Evolutionary conservation across 768 basidiomycete species (phyloP).

Genomic region (Porpolomopsis calyptriformis): DNA sequence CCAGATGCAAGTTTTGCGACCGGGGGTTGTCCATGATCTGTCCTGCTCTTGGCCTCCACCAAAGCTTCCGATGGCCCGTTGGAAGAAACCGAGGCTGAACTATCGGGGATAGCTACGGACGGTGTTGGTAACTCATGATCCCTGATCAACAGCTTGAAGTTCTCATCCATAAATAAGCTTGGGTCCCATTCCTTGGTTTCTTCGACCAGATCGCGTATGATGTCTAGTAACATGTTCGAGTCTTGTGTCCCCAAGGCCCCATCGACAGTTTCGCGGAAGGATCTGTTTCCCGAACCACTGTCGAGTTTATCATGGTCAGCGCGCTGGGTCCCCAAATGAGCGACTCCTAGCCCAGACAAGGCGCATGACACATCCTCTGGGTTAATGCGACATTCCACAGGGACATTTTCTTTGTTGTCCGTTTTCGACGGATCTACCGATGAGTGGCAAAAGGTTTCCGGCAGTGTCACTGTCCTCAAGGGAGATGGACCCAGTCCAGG

Average conservation of each 20-base stretch:
- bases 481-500: constrained; percentile 37
- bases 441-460: constrained; percentile 16
- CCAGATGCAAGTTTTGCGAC: too few species aligned
- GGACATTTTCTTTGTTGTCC: neutral
- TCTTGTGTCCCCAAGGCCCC: constrained; percentile 13
- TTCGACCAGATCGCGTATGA: constrained; percentile 39
- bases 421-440: neutral
- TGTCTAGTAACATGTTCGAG: constrained; percentile 25
- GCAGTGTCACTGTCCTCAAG: constrained; percentile 33
- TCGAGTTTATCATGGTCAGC: neutral
- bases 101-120: neutral
- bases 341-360: neutral
- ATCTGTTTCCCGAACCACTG: neutral
- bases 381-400: too few species aligned
- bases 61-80: neutral
- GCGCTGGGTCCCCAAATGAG: neutral
- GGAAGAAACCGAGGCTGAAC: neutral
- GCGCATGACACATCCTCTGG: too few species aligned
- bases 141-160: constrained; percentile 27
- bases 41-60: neutral
- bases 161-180: constrained; percentile 35
- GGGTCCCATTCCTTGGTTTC: constrained; percentile 43
- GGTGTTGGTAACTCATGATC: neutral
- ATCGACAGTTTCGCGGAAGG: neutral
- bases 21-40: too few species aligned